phyloP scores from a whole-genome alignment of 805 yeast genomes.

The Yamadazyma phyllophila region DNA sequence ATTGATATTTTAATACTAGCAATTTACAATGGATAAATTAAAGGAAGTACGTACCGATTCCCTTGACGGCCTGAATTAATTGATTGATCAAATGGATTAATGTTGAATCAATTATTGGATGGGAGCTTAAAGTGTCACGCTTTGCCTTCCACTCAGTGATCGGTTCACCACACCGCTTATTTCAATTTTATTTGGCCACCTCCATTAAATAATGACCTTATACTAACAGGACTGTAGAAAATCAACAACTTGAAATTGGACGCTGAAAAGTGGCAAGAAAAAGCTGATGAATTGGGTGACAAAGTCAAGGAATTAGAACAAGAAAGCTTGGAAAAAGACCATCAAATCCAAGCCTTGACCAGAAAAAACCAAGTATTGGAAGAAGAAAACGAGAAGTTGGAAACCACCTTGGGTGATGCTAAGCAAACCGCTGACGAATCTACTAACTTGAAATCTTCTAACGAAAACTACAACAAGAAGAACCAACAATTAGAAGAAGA shows the following conservation, averaged over 20 bases:
- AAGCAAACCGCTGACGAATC: conserved; percentile 91
- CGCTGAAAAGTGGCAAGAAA: conserved; percentile 96
- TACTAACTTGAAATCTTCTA: conserved; percentile 79
- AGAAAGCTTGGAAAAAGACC: conserved; percentile 87
- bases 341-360: conserved; percentile 87
- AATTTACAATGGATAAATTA: conserved; percentile 50
- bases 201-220: too few relatives aligned
- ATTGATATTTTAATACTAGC: neutral
- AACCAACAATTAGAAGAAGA: conserved; percentile 86
- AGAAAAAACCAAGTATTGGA: conserved; percentile 91
- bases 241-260: conserved; percentile 86
- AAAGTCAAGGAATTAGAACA: conserved; percentile 90
- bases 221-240: conserved; percentile 49
- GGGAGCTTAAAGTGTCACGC: neutral
- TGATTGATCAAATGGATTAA: neutral
- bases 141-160: neutral
- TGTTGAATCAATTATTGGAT: conserved; percentile 1
- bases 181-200: too few relatives aligned
- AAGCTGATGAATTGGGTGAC: conserved; percentile 81
- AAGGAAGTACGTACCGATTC: conserved; percentile 49
- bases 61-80: neutral
- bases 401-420: conserved; percentile 67
- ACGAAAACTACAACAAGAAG: conserved; percentile 89
- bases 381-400: conserved; percentile 76
- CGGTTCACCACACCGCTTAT: too few relatives aligned